Evolutionary conservation across 2,329 filamentous ascomycete genomes (phyloP).

Genomic region (Arthrobotrys musiformis): DNA sequence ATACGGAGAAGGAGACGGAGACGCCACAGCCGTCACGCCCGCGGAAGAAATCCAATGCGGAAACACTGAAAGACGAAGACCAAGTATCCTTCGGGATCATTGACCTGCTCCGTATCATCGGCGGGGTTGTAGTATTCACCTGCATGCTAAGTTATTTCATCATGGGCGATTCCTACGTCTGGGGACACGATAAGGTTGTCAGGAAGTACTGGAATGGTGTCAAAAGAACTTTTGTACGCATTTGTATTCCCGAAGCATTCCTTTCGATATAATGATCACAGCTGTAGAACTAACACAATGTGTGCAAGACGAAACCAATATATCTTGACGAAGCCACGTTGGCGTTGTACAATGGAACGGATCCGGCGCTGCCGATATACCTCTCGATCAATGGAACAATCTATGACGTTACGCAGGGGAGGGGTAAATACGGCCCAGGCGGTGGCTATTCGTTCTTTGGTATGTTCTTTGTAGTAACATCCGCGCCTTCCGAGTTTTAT

Average conservation of each 20-base stretch:
- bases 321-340: slow-evolving; percentile 81
- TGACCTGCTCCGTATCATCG: slow-evolving; percentile 76
- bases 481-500: not conserved
- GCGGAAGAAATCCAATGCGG: slow-evolving; percentile 23
- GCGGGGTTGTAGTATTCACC: slow-evolving; percentile 74
- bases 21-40: slow-evolving; percentile 21
- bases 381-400: slow-evolving; percentile 88
- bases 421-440: slow-evolving; percentile 80
- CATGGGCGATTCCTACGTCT: slow-evolving; percentile 77
- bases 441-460: slow-evolving; percentile 85
- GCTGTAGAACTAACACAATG: slow-evolving; percentile 34
- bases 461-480: slow-evolving; percentile 21
- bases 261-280: not conserved
- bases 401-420: slow-evolving; percentile 80
- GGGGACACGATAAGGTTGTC: slow-evolving; percentile 75
- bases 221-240: slow-evolving; percentile 67
- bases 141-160: slow-evolving; percentile 79
- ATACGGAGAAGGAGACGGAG: no score
- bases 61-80: slow-evolving; percentile 55
- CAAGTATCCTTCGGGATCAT: slow-evolving; percentile 65
- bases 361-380: slow-evolving; percentile 81
- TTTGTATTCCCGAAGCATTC: slow-evolving; percentile 11
- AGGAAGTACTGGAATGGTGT: slow-evolving; percentile 70
- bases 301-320: slow-evolving; percentile 68
- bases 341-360: slow-evolving; percentile 77